These are phyloP conservation scores for Leucoagaricus sp. DNA, from an alignment of 1,284 basidiomycete genomes.

Conservation along the genomic window DNA sequence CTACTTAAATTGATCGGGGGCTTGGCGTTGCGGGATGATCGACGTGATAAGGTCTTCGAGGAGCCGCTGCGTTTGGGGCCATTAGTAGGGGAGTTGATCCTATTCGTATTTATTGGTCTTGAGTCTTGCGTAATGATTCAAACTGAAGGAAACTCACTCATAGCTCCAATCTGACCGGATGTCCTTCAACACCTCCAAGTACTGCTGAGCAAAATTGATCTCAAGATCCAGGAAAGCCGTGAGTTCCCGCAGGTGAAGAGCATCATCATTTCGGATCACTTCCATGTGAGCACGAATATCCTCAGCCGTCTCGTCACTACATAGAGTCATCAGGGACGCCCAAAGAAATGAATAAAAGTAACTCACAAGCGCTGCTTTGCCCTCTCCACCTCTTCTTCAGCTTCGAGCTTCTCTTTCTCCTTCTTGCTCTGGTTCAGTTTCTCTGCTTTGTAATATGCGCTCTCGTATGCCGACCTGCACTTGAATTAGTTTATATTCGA, in stretches of 20 bases:
- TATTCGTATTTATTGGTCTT: background rate
- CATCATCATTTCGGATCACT: slow-evolving; percentile 76
- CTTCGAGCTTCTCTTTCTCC: slow-evolving; percentile 69
- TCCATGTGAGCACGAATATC: slow-evolving; percentile 77
- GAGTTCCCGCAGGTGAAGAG: slow-evolving; percentile 67
- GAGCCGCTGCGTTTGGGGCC: background rate
- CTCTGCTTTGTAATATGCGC: slow-evolving; percentile 66
- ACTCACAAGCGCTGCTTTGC: slow-evolving; percentile 76
- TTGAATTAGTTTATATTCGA: background rate
- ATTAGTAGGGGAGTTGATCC: background rate
- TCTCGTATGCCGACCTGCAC: slow-evolving; percentile 72
- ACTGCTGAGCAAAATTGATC: slow-evolving; percentile 71
- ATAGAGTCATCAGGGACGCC: background rate
- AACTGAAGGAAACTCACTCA: slow-evolving; percentile 41
- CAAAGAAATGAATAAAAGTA: background rate
- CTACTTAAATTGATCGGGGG: background rate
- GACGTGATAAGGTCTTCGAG: slow-evolving; percentile 4
- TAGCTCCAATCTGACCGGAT: slow-evolving; percentile 66
- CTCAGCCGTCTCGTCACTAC: slow-evolving; percentile 80
- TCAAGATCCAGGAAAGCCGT: slow-evolving; percentile 71
- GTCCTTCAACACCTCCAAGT: slow-evolving; percentile 69
- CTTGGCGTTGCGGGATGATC: slow-evolving; percentile 4
- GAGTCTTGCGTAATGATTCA: background rate
- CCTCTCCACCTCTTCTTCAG: slow-evolving; percentile 75
- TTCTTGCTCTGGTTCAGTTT: slow-evolving; percentile 70